Base-by-base conservation (phyloP, 257 asterid species). In the Rauvolfia tetraphylla region DNA sequence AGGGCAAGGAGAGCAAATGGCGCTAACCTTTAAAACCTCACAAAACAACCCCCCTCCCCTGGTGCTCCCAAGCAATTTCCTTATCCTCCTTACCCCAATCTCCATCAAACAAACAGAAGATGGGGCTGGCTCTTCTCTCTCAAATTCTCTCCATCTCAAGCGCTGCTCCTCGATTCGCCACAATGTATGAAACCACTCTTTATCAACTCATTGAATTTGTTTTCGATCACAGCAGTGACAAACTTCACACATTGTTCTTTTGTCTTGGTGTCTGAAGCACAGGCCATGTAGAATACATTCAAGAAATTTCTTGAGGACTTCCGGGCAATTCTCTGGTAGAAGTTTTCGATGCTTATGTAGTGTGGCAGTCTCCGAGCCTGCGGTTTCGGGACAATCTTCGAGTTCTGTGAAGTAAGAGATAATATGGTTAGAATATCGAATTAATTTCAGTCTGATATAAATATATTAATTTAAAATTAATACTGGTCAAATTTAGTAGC, bases 71-170 rank as follows among this genome's bases (percentile, higher is more conserved):
- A 49, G 44, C 46, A 65, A 65, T 33, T 63, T 65, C 31, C 25
- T 65, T 65, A 65, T 65, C 15, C 34, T 33, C 61, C 42, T 33
- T 53, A 20, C 10, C 61, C 31, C 41, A 61, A 20, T 14, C 67
- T 62, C 58, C 23, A 66, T 36, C 70, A 74, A 68, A 34, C 70
- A 74, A 68, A 34, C 78, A 10, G 38, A 85, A 73, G 76, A 92
- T 92, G 97, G 95, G 90, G 53, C 87, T 92, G 79, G 82, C 89
- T 71, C 73, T 88, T 31, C 82, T 92, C 84, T 90, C 92, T 56
- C 93, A 84, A 78, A 84, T 86, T 84, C 85, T 81, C 77, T 76
- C 86, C 79, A 78, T 90, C 79, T 86, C 92, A 81, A 78, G 31
- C 79, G 51, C 88, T 73, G 79, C 85, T 75, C 97, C 88, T 15